Evolutionary conservation across 1,284 basidiomycete genomes (phyloP), one percentile per base, ranked within the genome.

Genomic region (Heterobasidion parviporum): DNA sequence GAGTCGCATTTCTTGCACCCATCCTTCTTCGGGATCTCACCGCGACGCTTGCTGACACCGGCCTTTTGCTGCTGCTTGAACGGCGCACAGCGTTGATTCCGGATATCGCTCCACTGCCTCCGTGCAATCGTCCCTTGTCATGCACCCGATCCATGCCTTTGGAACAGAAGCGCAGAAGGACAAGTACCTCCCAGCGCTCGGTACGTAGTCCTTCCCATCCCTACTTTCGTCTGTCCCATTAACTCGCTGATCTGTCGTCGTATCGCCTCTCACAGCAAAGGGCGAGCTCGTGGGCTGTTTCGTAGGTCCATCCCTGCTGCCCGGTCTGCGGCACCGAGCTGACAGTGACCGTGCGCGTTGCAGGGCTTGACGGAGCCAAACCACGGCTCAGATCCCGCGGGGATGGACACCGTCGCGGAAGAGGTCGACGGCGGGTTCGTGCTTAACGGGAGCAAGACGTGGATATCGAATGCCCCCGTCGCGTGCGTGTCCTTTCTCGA

Each of bases 61-160:
- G 9, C 32, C 33, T 6, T 49, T 44, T 32, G 33, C 1, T 15
- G 9, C 38, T n/a, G 8, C 33, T 20, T 52, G 8, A 48, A 49
- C 36, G 16, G 26, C 26, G 5, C 53, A 8, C 60, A 92, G 92
- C 54, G 85, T 99, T 44, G 96, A 99, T 70, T 97, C 94, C 1
- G 96, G 96, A 3, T 98, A 97, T 68, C 87, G 95, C 38, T 94
- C 91, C 6, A 95, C 88, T n/a, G 89, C 95, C 68, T 95, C 92
- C 33, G 96, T 99, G 1, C 96, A 99, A 70, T 94, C 90, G 0
- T 96, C 93, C 6, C 79, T 99, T 36, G 93, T 96, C n/a, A 99
- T 99, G 95, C 92, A 96, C 67, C 94, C 96, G 3, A 98, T 98
- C 68, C 78, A 93, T 70, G 90, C 89, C 65, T 98, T 96, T 68